Conservation (phyloP, 1,284 basidiomycete species). For the Apiotrichum gracile region DNA sequence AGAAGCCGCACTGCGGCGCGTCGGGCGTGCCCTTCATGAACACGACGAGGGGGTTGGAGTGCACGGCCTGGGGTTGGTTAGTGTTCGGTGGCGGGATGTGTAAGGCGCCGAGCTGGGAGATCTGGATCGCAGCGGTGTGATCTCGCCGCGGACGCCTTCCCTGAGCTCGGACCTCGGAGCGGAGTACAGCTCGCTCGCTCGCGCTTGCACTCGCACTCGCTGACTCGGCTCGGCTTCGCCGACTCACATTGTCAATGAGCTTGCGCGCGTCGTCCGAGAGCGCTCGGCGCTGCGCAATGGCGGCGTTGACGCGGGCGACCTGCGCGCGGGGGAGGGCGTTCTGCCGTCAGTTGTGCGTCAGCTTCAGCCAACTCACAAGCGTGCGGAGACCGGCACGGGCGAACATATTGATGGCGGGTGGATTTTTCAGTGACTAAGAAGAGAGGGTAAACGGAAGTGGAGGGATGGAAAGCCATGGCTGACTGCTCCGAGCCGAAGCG, state of each 20-base stretch:
- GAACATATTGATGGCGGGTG: conserved; percentile 31
- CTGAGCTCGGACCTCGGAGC: too few relatives aligned
- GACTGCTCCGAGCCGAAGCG: background rate
- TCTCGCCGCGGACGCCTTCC: too few relatives aligned
- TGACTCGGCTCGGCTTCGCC: too few relatives aligned
- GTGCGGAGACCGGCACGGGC: conserved; percentile 41
- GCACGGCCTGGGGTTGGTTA: too few relatives aligned
- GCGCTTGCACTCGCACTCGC: too few relatives aligned
- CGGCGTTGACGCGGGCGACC: conserved; percentile 26
- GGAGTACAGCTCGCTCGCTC: too few relatives aligned
- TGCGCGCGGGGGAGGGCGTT: conserved; percentile 39
- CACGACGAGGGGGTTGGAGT: conserved; percentile 69
- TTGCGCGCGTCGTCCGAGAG: conserved; percentile 49
- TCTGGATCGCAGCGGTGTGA: too few relatives aligned
- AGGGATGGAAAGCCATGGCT: background rate
- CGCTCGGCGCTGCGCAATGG: conserved; percentile 39
- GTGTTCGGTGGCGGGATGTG: too few relatives aligned
- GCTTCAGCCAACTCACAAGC: conserved; percentile 27
- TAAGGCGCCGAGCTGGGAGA: too few relatives aligned
- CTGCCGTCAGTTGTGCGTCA: conserved; percentile 24
- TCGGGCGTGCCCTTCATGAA: conserved; percentile 88
- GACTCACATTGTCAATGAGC: conserved; percentile 50
- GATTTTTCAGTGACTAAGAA: background rate
- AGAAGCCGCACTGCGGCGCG: conserved; percentile 78
- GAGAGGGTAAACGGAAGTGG: background rate